Evolutionary conservation across 2,329 filamentous ascomycete genomes (phyloP), one percentile per base, ranked within the genome.

Genomic region (Calonectria pteridis): DNA sequence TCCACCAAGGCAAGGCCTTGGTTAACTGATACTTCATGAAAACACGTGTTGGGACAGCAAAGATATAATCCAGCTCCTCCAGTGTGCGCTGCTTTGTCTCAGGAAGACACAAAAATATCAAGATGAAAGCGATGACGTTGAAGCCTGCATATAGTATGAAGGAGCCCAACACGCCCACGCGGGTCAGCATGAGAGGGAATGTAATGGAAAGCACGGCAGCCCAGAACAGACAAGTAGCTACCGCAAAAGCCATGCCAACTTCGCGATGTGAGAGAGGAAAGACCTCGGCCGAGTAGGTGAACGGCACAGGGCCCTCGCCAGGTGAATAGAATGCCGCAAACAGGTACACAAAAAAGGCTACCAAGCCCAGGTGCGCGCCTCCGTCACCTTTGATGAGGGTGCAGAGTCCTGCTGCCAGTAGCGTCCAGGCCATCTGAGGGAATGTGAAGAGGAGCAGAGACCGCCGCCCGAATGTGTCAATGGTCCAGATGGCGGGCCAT

Each of bases 201-300:
- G 91, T 93, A 66, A 94, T 89, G n/a, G 89, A 88, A 58, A 92
- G 84, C 0, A 94, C 88, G 0, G 89, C 87, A 0, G 90, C 90
- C 88, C 88, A 91, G 78, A 88, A 88, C 10, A 93, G 85, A 75
- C 91, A 93, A 0, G 91, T 93, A 1, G 92, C 91, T 11, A 94
- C 92, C 10, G 92, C 90, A 83, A 89, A 94, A 0, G 89, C 89
- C 93, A 94, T 94, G 71, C 93, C 93, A 29, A 94, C 88, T 80
- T 94, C 93, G 78, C 93, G 89, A 81, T 94, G 92, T 1, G 91
- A 93, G 0, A 94, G 88, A 0, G 93, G 93, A 81, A 93, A 94
- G 2, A 94, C 91, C 81, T 94, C 93, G 51, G 93, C 92, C 6
- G 88, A 90, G 83, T 94, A 94, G 0, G 91, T 90, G 80, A 92